A percentile compares a stretch with the other conserved stretches of the same genome.
phyloP scores from a whole-genome alignment of 164 flowering plant genomes.

The Annona cherimola region DNA sequence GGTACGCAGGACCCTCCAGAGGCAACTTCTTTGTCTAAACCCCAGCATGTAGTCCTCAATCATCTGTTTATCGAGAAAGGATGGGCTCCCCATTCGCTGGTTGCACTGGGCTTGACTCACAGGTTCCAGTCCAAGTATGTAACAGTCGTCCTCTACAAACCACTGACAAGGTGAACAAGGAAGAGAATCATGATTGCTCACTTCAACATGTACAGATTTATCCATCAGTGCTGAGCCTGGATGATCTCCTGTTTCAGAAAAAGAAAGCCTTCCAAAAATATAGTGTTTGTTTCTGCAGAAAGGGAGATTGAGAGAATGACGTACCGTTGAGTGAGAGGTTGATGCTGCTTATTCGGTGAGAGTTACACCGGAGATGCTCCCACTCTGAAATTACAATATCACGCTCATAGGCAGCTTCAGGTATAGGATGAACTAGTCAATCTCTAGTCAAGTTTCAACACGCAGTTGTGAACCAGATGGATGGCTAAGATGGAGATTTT shows the following conservation, averaged over 20 bases:
- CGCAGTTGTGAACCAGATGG: not conserved
- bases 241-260: not conserved
- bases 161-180: conserved; percentile 46
- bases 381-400: no score
- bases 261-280: not conserved
- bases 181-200: not conserved
- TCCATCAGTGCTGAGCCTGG: not conserved
- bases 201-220: not conserved
- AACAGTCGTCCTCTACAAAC: conserved; percentile 87
- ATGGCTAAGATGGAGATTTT: not conserved
- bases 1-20: conserved; percentile 32
- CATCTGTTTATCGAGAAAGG: conserved; percentile 82
- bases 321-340: no score
- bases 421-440: not conserved
- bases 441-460: not conserved
- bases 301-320: no score
- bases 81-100: conserved; percentile 65
- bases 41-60: conserved; percentile 84
- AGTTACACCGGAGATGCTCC: not conserved
- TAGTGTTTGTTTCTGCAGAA: not conserved
- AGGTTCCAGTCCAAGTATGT: conserved; percentile 85
- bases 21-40: conserved; percentile 38
- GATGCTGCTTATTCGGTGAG: not conserved
- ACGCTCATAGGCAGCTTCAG: no score
- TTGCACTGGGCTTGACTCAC: conserved; percentile 76